A percentile compares a stretch with the other conserved stretches of the same genome.
Evolutionary conservation across 345 rosid genomes (phyloP).

Genomic region (Eucalyptus cloeziana): DNA sequence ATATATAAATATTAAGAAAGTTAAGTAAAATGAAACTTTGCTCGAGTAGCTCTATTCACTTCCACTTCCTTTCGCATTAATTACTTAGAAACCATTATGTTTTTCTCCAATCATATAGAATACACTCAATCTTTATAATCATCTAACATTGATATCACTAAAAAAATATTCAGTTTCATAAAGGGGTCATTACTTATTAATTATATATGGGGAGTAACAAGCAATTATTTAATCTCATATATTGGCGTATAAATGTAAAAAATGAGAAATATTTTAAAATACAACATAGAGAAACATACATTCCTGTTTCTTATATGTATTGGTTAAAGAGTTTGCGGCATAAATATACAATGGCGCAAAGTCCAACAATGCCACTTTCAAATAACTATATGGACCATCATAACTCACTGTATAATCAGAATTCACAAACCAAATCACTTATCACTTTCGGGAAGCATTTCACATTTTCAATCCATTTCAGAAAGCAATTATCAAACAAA

Average conservation of each 20-base stretch:
- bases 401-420: background rate
- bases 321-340: background rate
- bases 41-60: background rate
- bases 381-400: background rate
- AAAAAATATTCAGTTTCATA: background rate
- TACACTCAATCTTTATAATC: background rate
- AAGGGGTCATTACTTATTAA: background rate
- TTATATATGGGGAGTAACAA: background rate
- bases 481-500: background rate
- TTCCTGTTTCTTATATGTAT: background rate
- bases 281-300: background rate
- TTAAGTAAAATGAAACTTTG: background rate
- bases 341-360: background rate
- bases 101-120: background rate
- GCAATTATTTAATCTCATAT: background rate
- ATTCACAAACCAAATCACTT: background rate
- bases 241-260: background rate
- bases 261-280: background rate
- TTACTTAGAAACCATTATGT: background rate
- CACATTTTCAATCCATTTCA: background rate
- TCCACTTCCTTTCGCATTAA: background rate
- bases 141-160: background rate
- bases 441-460: background rate
- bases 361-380: background rate
- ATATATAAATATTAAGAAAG: background rate